Conservation (phyloP, 2,329 filamentous ascomycete genomes). For the Aspergillus latus region DNA sequence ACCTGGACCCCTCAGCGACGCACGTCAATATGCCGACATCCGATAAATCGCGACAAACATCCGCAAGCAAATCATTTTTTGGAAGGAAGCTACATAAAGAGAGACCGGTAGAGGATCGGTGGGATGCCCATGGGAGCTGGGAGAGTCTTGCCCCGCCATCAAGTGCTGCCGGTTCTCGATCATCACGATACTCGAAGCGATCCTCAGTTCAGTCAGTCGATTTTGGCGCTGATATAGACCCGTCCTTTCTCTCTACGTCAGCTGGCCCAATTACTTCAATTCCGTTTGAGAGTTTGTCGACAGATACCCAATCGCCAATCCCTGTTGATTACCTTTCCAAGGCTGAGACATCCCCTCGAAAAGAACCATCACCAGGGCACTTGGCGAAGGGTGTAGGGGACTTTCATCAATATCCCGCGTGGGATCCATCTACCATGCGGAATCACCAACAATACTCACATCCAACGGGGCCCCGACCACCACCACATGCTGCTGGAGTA, state of each 20-base stretch:
- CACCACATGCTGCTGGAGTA: conserved; percentile 48
- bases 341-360: conserved; percentile 59
- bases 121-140: conserved; percentile 60
- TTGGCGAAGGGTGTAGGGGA: conserved; percentile 74
- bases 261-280: conserved; percentile 85
- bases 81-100: conserved; percentile 76
- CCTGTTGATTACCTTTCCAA: conserved; percentile 71
- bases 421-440: conserved; percentile 57
- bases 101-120: conserved; percentile 65
- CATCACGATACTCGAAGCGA: conserved; percentile 70
- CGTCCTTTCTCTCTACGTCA: conserved; percentile 66
- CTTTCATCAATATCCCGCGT: conserved; percentile 84
- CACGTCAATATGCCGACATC: conserved; percentile 50
- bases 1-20: conserved; percentile 21
- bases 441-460: conserved; percentile 55
- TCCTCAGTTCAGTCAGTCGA: conserved; percentile 73
- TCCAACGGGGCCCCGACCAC: conserved; percentile 61
- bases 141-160: conserved; percentile 61
- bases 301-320: conserved; percentile 68
- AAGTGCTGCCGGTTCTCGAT: conserved; percentile 64
- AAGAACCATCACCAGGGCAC: conserved; percentile 78
- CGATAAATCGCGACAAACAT: conserved; percentile 80
- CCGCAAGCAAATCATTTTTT: conserved; percentile 81
- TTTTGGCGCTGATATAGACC: conserved; percentile 58
- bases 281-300: conserved; percentile 71